Conservation (phyloP, 768 basidiomycete species). For the Trametes cinnabarina region DNA sequence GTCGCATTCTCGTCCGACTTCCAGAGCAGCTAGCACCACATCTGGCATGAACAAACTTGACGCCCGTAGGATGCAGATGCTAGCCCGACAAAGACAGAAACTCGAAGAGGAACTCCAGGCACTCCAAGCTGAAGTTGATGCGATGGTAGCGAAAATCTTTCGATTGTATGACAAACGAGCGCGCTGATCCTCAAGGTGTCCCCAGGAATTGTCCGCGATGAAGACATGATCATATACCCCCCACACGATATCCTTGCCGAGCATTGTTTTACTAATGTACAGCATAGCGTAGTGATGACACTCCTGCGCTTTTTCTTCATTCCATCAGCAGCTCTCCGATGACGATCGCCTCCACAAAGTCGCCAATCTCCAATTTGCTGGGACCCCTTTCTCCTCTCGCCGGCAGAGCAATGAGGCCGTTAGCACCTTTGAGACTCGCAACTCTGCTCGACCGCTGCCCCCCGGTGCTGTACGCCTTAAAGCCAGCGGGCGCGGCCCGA, state of each 20-base stretch:
- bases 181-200: background rate
- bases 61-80: conserved; percentile 58
- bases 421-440: conserved; percentile 77
- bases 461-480: conserved; percentile 77
- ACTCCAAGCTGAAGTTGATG: conserved; percentile 61
- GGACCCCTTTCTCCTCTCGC: conserved; percentile 33
- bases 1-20: conserved; percentile 40
- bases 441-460: conserved; percentile 84
- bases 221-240: conserved; percentile 15
- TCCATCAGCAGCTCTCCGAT: conserved; percentile 61
- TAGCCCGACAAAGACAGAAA: conserved; percentile 63
- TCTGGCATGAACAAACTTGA: conserved; percentile 63
- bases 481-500: conserved; percentile 38
- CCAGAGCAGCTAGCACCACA: conserved; percentile 45
- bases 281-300: conserved; percentile 4
- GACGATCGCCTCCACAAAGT: conserved; percentile 56
- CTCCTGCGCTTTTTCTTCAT: background rate
- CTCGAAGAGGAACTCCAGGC: conserved; percentile 61
- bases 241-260: background rate
- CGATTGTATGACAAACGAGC: background rate
- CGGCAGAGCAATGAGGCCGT: conserved; percentile 74
- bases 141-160: conserved; percentile 41
- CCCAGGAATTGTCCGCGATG: conserved; percentile 28
- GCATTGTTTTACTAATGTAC: conserved; percentile 7
- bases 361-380: conserved; percentile 50